These are phyloP conservation scores for Pythium inflatum DNA, from an alignment of 352 stramenopile genomes.

Conservation along the genomic window DNA sequence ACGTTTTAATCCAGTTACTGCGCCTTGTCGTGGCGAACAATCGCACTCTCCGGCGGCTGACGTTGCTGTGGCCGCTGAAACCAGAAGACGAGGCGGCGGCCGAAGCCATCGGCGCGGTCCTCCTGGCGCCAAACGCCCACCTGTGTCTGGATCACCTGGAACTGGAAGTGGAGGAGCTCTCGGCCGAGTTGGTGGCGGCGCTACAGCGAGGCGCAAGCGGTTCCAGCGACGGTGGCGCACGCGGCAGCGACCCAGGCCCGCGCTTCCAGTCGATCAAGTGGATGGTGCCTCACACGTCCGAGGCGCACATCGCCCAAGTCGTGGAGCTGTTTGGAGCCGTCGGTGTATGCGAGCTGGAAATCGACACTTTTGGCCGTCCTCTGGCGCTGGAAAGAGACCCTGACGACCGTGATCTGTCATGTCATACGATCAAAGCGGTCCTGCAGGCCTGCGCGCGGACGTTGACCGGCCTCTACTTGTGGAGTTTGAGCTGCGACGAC, in stretches of 20 bases:
- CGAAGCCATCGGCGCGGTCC: constrained; percentile 9
- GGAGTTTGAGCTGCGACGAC: constrained; percentile 10
- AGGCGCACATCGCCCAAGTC: constrained; percentile 3
- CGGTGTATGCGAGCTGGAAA: constrained; percentile 18
- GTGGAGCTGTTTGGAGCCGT: constrained; percentile 15
- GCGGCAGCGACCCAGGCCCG: neutral
- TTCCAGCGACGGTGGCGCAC: neutral
- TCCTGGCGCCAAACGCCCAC: neutral
- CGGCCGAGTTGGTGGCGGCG: constrained; percentile 16
- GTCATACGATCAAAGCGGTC: constrained; percentile 2
- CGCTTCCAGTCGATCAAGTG: constrained; percentile 20
- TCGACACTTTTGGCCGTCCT: no score
- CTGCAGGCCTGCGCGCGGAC: constrained; percentile 10
- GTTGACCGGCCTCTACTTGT: constrained; percentile 10
- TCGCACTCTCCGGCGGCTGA: neutral
- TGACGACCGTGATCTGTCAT: neutral
- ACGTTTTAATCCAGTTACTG: neutral
- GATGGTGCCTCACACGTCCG: constrained; percentile 1
- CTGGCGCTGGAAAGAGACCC: no score
- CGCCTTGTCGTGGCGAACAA: neutral
- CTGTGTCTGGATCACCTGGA: constrained; percentile 10
- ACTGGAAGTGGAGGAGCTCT: constrained; percentile 6
- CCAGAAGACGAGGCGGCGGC: neutral
- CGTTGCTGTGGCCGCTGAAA: neutral
- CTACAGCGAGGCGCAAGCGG: neutral